Evolutionary conservation across 495 filamentous ascomycete genomes (phyloP), one percentile per base, ranked within the genome.

Genomic region (Neurospora tetrasperma): DNA sequence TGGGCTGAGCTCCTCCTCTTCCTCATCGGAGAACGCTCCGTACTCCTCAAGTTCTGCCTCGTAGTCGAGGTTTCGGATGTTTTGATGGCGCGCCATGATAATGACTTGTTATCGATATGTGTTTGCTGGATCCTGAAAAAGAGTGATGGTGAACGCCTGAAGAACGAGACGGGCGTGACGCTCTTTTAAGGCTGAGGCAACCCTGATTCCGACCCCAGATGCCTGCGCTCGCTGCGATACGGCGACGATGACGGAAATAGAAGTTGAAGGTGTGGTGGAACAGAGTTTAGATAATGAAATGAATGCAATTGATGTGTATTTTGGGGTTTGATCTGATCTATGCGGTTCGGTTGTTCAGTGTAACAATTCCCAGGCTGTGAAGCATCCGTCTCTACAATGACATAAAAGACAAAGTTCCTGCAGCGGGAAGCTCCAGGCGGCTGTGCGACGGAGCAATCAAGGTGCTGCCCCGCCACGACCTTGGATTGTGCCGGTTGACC

Each of bases 41-140:
- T 91, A 87, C 73, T 85, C 88, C 71, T 90, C 87, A 18, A 90
- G 75, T 74, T 88, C 90, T 44, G 88, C 87, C 73, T 87, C 82
- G 69, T 89, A 83, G 74, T 91, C 88, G 71, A 91, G 76, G 74
- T 86, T 88, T 66, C 88, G 87, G 69, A 90, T 79, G 27, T 86
- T 78, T 75, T 88, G 85, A 59, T 91, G 89, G 69, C 89, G 86
- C 12, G 89, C 90, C 89, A 91, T 91, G 31, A 66, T 83, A 76
- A 16, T 12, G 71, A 54, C 46, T 62, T 31, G 35, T 11, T 27
- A 39, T 35, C 48, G 27, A 18, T 40, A 38, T 46, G 38, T 70
- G 6, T 12, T 35, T 66, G 27, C 12, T 66, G 54, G 16, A 27
- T 31, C 1, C 8, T 18, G 54, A 10, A 12, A 35, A 62, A 35